A percentile compares a stretch with the other conserved stretches of the same genome.
These are phyloP conservation scores for Bruguiera sexangula DNA, from an alignment of 345 rosid species.

Conservation along the genomic window DNA sequence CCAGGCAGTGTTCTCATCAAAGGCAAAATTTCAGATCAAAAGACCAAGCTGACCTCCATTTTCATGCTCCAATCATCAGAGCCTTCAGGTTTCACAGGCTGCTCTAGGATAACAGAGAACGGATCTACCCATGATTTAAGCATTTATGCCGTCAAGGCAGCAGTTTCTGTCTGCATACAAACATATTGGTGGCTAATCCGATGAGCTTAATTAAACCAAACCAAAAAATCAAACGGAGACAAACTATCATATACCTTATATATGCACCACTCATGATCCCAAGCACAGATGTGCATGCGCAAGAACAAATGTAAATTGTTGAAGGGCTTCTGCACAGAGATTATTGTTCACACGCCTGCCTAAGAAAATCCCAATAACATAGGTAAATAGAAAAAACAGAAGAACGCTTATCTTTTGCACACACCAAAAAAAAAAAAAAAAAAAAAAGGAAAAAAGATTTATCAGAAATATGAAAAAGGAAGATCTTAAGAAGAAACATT, in stretches of 20 bases:
- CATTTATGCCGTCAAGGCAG: constrained; percentile 52
- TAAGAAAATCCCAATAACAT: constrained; percentile 9
- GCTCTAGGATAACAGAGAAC: constrained; percentile 56
- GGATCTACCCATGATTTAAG: constrained; percentile 68
- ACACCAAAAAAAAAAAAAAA: no score
- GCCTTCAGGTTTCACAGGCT: constrained; percentile 74
- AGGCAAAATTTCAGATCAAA: constrained; percentile 16
- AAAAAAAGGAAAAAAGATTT: not conserved
- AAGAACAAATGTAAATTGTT: constrained; percentile 71
- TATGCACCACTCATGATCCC: constrained; percentile 81
- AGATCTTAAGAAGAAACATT: not conserved
- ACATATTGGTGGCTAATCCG: constrained; percentile 24
- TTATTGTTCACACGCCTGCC: constrained; percentile 70
- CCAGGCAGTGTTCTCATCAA: constrained; percentile 1
- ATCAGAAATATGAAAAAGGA: constrained; percentile 1
- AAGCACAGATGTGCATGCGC: constrained; percentile 62
- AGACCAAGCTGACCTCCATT: constrained; percentile 63
- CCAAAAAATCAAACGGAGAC: not conserved
- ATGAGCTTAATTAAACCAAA: constrained; percentile 15
- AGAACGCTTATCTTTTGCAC: not conserved
- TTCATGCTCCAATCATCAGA: constrained; percentile 91
- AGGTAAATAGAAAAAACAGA: constrained; percentile 10
- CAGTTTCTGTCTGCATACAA: constrained; percentile 63
- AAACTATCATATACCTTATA: constrained; percentile 43
- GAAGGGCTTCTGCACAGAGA: constrained; percentile 72